A percentile compares a stretch with the other conserved stretches of the same genome.
These are phyloP conservation scores for Cystobasidium sp. DNA, from an alignment of 1,284 basidiomycete species.

Conservation along the genomic window DNA sequence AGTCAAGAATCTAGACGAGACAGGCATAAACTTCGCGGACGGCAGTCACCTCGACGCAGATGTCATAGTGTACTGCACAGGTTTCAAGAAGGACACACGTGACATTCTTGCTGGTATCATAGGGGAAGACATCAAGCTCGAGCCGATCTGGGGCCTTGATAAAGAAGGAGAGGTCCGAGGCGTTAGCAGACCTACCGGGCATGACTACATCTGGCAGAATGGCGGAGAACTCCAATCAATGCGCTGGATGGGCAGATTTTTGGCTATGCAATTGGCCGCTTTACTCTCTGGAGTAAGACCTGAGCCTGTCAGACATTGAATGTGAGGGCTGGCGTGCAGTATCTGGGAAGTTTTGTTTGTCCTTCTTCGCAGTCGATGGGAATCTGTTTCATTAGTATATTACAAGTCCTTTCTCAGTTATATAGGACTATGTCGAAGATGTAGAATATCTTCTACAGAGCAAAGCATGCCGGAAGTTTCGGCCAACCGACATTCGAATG, in stretches of 20 bases:
- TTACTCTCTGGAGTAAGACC: conserved; percentile 27
- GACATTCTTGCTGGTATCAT: conserved; percentile 17
- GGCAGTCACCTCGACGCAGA: conserved; percentile 25
- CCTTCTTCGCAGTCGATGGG: background rate
- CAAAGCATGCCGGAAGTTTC: no score
- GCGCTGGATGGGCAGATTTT: conserved; percentile 24
- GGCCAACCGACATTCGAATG: no score
- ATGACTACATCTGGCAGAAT: conserved; percentile 28
- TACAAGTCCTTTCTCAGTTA: no score
- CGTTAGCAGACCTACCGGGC: conserved; percentile 9
- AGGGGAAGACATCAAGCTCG: conserved; percentile 20
- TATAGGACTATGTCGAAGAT: no score
- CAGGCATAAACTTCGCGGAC: conserved; percentile 24
- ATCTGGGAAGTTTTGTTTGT: background rate
- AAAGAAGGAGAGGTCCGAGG: conserved; percentile 37
- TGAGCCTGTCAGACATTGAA: conserved; percentile 16
- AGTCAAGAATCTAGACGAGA: conserved; percentile 6
- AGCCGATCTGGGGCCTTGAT: conserved; percentile 36
- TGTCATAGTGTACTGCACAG: conserved; percentile 22
- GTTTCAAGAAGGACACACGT: conserved; percentile 39
- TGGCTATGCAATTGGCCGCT: conserved; percentile 38
- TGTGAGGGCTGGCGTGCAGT: background rate
- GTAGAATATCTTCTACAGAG: no score
- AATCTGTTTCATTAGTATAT: no score
- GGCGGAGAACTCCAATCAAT: conserved; percentile 35